Evolutionary conservation across 129 eudicot genomes (phyloP), one percentile per base, ranked within the genome.

Genomic region (Tanacetum coccineum): DNA sequence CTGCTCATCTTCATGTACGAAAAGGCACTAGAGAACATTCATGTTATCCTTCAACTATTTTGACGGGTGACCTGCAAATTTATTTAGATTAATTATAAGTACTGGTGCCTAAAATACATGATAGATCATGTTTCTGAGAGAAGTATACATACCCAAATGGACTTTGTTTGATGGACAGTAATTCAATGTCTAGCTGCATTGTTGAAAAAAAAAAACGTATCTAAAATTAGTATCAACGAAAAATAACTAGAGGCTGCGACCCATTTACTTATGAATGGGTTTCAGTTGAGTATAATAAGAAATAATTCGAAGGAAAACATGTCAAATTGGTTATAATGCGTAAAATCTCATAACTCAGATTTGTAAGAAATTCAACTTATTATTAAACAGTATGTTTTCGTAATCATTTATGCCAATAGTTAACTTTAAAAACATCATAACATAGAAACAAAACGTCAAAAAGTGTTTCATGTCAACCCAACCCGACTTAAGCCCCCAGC

Each of bases 151-250:
- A 93, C 98, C 98, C 98, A 56, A 91, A 93, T 57, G 98, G 89
- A 75, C 83, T 93, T 76, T 93, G 96, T 76, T 88, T 84, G 76
- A 92, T 92, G 42, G 98, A 64, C 74, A 93, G 76, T 75, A 92
- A 74, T 58, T 88, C 92, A 45, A 88, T 59, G 71, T 88, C 98
- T 80, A 93, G 20, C 95, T 93, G 96, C 81, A 78, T 58, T 72
- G 59, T 50, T n/a, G n/a, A n/a, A n/a, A n/a, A n/a, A n/a, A n/a
- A n/a, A n/a, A n/a, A n/a, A n/a, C n/a, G n/a, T n/a, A n/a, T n/a
- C n/a, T n/a, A n/a, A n/a, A n/a, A n/a, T n/a, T n/a, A 66, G 13
- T 20, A 9, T 25, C 17, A 52, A 59, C 25, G 26, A 14, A 66
- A 32, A 54, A 36, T 36, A 36, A 36, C 42, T 8, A 36, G 42